Evolutionary conservation across 106 monocot species (phyloP), one percentile per base, ranked within the genome.

Genomic region (Vanilla planifolia): DNA sequence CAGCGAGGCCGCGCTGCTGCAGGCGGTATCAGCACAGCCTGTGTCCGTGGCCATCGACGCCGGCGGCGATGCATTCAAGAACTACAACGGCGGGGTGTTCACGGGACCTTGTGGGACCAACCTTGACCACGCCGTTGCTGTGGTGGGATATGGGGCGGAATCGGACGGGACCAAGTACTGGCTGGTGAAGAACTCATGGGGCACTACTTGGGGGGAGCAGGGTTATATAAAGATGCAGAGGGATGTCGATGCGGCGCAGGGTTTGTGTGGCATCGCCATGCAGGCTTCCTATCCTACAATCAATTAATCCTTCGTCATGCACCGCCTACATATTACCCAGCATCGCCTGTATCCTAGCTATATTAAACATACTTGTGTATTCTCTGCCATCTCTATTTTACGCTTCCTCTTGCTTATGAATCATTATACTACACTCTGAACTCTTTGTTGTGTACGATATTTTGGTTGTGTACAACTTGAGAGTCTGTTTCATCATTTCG

Each of bases 171-270:
- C 41, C 33, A 59, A 59, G 58, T 59, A 36, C 20, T 59, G 58
- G 58, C 33, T 35, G 25, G 58, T 59, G 58, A 43, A 62, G 29
- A 44, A 61, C 33, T 61, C 60, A 2, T 61, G 60, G 60, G 60
- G 60, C 4, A 4, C 39, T 2, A 25, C 35, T 1, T 59, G 59
- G 59, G 59, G 59, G 7, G 59, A 59, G 59, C 33, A 21, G 8
- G 59, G 59, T 23, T 61, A 61, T 15, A 61, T 61, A 1, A 61
- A 14, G 42, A 61, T 42, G 60, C 8, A 24, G 60, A 61, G 42
- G 42, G 60, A 41, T 26, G 24, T 61, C 5, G 40, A 24, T 14
- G 42, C 23, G 1, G 25, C 25, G 8, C 10, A 43, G 17, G 42
- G 60, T 8, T n/a, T 61, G 2, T 61, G 60, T 25, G 60, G 60